Evolutionary conservation across 164 flowering plant species (phyloP).

Genomic region (Annona squamosa): DNA sequence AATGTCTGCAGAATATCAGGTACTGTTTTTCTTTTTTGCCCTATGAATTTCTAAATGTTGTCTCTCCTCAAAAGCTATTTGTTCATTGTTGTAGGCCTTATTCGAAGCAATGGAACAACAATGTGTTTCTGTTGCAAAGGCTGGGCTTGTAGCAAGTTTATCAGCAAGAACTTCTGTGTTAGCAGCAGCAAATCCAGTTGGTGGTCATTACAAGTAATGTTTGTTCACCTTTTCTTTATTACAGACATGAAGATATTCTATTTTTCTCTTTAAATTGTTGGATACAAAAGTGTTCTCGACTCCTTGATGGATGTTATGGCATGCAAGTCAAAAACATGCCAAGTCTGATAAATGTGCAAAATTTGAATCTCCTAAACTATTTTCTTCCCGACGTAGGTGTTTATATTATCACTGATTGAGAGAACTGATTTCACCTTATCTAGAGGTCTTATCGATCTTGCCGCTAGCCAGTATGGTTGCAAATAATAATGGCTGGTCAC

Average conservation of each 20-base stretch:
- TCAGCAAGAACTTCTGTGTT: conserved; percentile 91
- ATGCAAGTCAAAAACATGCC: neutral
- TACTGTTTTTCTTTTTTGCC: conserved; percentile 17
- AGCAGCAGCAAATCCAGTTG: conserved; percentile 99
- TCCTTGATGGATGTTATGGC: neutral
- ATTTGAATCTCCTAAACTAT: neutral
- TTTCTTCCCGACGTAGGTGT: neutral
- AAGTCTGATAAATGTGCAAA: neutral
- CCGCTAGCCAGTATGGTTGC: neutral
- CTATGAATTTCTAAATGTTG: neutral
- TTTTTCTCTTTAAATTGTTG: neutral
- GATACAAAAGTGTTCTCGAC: neutral
- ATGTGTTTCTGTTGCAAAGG: conserved; percentile 98
- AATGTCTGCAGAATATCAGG: conserved; percentile 99
- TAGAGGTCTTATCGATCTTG: neutral
- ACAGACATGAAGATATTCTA: neutral
- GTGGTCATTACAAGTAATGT: conserved; percentile 93
- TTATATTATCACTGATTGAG: neutral
- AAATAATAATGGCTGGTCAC: too few relatives aligned
- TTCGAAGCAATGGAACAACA: conserved; percentile 99
- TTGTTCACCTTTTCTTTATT: neutral
- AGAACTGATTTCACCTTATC: neutral
- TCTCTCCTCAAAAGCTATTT: neutral
- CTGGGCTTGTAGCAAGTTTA: conserved; percentile 96
- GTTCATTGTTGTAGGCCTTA: conserved; percentile 47